Conservation (phyloP, 305 asterid species). For the Plantago coronopus region DNA sequence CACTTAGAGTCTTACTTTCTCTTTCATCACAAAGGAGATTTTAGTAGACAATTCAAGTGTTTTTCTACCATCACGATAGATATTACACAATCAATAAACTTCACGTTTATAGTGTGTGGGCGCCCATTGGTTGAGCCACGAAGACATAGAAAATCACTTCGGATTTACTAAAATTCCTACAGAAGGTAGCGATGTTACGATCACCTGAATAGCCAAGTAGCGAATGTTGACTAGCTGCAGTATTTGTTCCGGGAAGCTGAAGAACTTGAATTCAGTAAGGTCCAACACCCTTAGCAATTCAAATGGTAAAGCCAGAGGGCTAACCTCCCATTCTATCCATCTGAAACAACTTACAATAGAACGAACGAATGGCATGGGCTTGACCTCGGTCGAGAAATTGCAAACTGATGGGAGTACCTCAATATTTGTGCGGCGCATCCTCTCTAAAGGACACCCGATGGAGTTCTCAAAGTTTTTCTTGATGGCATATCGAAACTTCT, state of each 20-base stretch:
- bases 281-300: slow-evolving; percentile 22
- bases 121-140: too few species aligned
- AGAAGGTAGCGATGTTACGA: too few species aligned
- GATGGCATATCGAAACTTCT: slow-evolving; percentile 13
- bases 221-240: slow-evolving; percentile 18
- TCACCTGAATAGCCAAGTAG: slow-evolving; percentile 14
- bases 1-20: too few species aligned
- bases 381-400: neutral
- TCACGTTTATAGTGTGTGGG: too few species aligned
- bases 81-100: too few species aligned
- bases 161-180: too few species aligned
- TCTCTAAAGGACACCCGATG: neutral
- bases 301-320: neutral
- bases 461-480: neutral
- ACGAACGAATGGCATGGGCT: slow-evolving; percentile 12
- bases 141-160: too few species aligned
- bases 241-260: slow-evolving; percentile 3
- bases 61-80: too few species aligned
- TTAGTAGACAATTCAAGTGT: too few species aligned
- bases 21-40: too few species aligned
- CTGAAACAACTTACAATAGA: neutral
- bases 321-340: neutral
- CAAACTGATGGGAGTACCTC: neutral
- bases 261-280: neutral
- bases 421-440: slow-evolving; percentile 14